Conservation (phyloP, 2,329 filamentous ascomycete species). For the Tolypocladium amazonense region DNA sequence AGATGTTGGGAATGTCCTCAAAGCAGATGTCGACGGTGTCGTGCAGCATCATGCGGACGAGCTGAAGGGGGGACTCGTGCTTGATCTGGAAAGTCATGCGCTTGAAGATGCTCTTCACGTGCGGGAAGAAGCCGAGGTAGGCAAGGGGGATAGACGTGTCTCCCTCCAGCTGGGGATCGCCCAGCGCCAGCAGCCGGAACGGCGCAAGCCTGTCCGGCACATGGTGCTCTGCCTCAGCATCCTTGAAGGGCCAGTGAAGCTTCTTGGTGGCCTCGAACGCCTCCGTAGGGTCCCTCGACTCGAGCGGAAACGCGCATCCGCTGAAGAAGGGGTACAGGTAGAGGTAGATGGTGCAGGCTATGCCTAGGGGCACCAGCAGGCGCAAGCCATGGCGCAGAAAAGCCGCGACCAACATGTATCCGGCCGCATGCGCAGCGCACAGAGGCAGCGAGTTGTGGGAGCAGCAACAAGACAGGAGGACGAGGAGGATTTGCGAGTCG, state of each 20-base stretch:
- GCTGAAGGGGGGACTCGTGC: slow-evolving; percentile 37
- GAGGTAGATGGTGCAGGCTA: slow-evolving; percentile 64
- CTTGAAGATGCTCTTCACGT: slow-evolving; percentile 34
- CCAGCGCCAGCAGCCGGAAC: slow-evolving; percentile 78
- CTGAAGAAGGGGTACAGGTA: slow-evolving; percentile 80
- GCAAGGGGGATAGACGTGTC: slow-evolving; percentile 68
- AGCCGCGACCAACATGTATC: slow-evolving; percentile 42
- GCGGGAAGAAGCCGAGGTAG: slow-evolving; percentile 41
- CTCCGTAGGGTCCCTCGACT: slow-evolving; percentile 21
- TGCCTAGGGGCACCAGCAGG: slow-evolving; percentile 47
- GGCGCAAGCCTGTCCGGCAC: slow-evolving; percentile 41
- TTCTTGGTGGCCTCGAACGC: slow-evolving; percentile 25
- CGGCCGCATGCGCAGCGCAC: slow-evolving; percentile 20
- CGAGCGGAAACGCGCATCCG: slow-evolving; percentile 67
- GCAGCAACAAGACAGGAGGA: neutral
- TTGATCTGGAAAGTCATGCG: slow-evolving; percentile 36
- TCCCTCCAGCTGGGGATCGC: slow-evolving; percentile 89
- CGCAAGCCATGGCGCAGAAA: slow-evolving; percentile 46
- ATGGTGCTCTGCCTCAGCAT: slow-evolving; percentile 9
- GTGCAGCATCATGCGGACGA: slow-evolving; percentile 42
- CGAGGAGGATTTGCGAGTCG: neutral
- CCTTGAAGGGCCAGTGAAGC: slow-evolving; percentile 29
- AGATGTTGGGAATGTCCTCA: slow-evolving; percentile 56
- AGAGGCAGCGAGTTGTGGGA: neutral
- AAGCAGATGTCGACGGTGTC: slow-evolving; percentile 50